A percentile compares a stretch with the other conserved stretches of the same genome.
These are phyloP conservation scores for Talaromyces wortmannii DNA, from an alignment of 495 filamentous ascomycete species.

Conservation along the genomic window DNA sequence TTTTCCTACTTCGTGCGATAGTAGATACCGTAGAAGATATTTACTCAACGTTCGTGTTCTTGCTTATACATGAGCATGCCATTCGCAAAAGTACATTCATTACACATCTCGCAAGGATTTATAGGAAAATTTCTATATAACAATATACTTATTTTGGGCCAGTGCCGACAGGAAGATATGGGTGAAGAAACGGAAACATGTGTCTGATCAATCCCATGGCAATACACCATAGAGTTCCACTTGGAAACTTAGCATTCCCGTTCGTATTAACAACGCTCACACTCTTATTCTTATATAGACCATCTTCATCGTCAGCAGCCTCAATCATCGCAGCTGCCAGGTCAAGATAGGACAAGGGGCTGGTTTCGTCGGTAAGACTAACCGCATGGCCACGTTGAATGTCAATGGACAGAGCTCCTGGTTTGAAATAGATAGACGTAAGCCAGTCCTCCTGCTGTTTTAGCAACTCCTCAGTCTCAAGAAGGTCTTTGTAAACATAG, in stretches of 20 bases:
- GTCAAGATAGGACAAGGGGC: conserved; percentile 32
- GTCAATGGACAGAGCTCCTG: conserved; percentile 31
- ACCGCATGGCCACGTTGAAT: conserved; percentile 27
- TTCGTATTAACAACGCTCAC: conserved; percentile 23
- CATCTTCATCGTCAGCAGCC: conserved; percentile 27
- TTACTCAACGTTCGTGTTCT: too few species aligned
- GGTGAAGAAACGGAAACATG: conserved; percentile 25
- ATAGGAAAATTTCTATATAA: too few species aligned
- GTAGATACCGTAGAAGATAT: too few species aligned
- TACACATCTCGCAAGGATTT: too few species aligned
- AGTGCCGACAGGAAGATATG: conserved; percentile 13
- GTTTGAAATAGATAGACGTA: conserved; percentile 32
- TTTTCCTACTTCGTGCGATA: too few species aligned
- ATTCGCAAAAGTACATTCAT: too few species aligned
- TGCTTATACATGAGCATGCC: too few species aligned
- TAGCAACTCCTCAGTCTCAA: conserved; percentile 24
- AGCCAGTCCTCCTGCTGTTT: conserved; percentile 26
- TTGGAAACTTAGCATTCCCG: conserved; percentile 14
- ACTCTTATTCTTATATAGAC: conserved; percentile 25
- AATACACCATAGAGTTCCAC: conserved; percentile 9
- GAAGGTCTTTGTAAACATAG: conserved; percentile 7
- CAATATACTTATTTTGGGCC: not conserved
- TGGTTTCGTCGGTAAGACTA: conserved; percentile 21
- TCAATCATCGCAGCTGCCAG: conserved; percentile 43
- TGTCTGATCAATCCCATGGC: conserved; percentile 20